A percentile compares a stretch with the other conserved stretches of the same genome.
phyloP scores from a whole-genome alignment of 805 yeast species.

The Lachancea quebecensis region DNA sequence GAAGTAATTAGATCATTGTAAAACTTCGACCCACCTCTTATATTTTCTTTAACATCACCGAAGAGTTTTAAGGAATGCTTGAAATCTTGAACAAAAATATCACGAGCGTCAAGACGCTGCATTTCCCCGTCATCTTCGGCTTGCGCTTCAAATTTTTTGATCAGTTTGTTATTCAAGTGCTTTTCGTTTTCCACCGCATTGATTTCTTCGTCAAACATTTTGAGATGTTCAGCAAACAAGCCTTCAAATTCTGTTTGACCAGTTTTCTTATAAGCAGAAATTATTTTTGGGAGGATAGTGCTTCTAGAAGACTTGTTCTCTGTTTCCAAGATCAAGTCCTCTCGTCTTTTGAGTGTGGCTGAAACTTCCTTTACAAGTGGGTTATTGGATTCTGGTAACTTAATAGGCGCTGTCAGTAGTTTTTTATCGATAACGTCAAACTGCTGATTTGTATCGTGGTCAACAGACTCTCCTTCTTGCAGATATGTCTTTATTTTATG shows the following conservation, averaged over 20 bases:
- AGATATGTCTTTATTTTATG: constrained; percentile 43
- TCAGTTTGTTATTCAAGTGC: constrained; percentile 34
- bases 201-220: constrained; percentile 45
- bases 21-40: constrained; percentile 64
- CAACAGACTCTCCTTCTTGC: constrained; percentile 55
- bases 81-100: constrained; percentile 24
- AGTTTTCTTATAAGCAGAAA: constrained; percentile 39
- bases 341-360: constrained; percentile 31
- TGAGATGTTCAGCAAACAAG: constrained; percentile 38
- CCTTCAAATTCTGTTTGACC: constrained; percentile 34
- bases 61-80: constrained; percentile 31
- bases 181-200: constrained; percentile 39
- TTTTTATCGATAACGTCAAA: constrained; percentile 42
- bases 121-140: constrained; percentile 19
- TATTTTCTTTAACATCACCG: constrained; percentile 49
- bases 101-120: constrained; percentile 15
- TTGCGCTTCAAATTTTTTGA: constrained; percentile 36
- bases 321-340: constrained; percentile 33
- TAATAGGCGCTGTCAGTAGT: constrained; percentile 36
- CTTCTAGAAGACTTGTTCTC: constrained; percentile 41
- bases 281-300: constrained; percentile 46
- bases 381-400: constrained; percentile 27
- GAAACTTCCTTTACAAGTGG: constrained; percentile 32
- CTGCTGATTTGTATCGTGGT: constrained; percentile 42
- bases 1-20: constrained; percentile 54